Evolutionary conservation across 768 basidiomycete genomes (phyloP), one percentile per base, ranked within the genome.

Genomic region (Pulveroboletus sp.): DNA sequence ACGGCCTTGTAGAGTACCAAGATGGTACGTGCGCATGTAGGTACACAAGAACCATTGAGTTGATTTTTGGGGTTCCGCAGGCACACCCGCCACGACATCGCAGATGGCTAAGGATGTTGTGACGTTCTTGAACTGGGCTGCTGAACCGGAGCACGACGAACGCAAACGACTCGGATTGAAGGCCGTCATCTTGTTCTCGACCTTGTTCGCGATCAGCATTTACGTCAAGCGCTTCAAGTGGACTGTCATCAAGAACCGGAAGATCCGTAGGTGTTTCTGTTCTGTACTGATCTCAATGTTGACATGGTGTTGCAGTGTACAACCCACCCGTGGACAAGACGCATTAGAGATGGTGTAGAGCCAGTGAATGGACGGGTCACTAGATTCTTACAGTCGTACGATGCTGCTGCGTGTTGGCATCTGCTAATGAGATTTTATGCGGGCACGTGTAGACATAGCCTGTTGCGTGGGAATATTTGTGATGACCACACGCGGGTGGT

Each of bases 71-170:
- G 16, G 39, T 20, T n/a, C 36, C 35, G 14, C 40, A 93, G 90
- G 89, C 42, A 98, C 96, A 4, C 93, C 96, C 13, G 91, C 95
- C 12, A 99, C 96, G 41, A 86, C 93, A 6, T 89, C 92, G 6
- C 96, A 99, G 70, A 94, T 99, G 95, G 95, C 96, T 59, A 99
- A 98, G 79, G 96, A 99, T 64, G 93, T 99, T 46, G 81, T 82
- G 39, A 91, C 89, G 3, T 97, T 98, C 86, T 73, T 98, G 43
- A 83, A 83, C 73, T 98, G 94, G 94, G 91, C 95, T 16, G 82
- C 96, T 49, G 96, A 99, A 69, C 96, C 96, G 26, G 96, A 99
- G 69, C 89, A 94, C 62, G 96, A 99, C 64, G 88, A 94, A 68
- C 80, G 96, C 68, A 98, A 99, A 79, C 93, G 92, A 80, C 85